These are phyloP conservation scores for Phylloporus sp. DNA, from an alignment of 1,284 basidiomycete species.

Conservation along the genomic window DNA sequence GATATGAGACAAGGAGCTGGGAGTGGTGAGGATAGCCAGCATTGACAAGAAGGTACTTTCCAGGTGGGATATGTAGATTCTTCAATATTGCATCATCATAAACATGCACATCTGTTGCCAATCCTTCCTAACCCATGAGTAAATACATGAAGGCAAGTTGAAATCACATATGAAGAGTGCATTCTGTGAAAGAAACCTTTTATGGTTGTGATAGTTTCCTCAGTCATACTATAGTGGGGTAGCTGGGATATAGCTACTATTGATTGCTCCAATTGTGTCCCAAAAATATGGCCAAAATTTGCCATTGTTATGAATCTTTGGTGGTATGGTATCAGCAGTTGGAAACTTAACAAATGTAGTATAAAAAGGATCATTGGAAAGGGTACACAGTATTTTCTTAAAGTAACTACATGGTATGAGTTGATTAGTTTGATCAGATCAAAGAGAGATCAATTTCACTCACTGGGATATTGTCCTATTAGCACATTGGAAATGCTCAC, in stretches of 20 bases:
- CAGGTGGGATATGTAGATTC: background rate
- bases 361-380: background rate
- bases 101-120: background rate
- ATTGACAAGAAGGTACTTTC: background rate
- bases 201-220: background rate
- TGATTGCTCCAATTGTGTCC: background rate
- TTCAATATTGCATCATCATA: conserved; percentile 2
- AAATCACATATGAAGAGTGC: background rate
- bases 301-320: background rate
- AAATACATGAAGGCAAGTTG: background rate
- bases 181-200: background rate
- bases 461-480: background rate
- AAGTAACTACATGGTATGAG: background rate
- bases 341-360: background rate
- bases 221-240: too few relatives aligned
- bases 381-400: background rate
- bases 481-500: background rate
- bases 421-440: background rate
- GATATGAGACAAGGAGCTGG: background rate
- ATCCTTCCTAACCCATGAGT: background rate
- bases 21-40: background rate
- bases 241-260: background rate
- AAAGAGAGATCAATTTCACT: background rate
- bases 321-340: background rate
- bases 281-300: background rate